phyloP scores from a whole-genome alignment of 805 yeast genomes.

The Jamesozyma piceae region DNA sequence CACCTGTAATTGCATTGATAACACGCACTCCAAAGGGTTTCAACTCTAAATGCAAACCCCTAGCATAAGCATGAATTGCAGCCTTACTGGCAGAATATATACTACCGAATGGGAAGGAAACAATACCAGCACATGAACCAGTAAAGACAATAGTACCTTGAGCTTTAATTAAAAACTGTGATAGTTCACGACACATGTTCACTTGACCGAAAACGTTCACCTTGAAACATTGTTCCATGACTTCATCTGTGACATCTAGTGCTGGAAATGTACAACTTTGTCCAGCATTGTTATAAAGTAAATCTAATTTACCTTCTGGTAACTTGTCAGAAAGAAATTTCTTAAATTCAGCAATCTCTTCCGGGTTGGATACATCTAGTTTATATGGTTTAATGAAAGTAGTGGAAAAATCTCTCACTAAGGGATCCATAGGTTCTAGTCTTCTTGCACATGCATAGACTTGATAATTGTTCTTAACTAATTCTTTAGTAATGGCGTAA shows the following conservation, averaged over 20 bases:
- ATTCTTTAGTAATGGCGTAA: conserved; percentile 36
- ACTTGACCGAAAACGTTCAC: conserved; percentile 68
- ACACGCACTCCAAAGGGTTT: conserved; percentile 66
- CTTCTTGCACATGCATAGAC: conserved; percentile 74
- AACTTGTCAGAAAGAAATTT: conserved; percentile 33
- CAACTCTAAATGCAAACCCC: conserved; percentile 54
- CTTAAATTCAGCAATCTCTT: conserved; percentile 39
- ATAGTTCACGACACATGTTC: conserved; percentile 50
- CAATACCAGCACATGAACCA: conserved; percentile 58
- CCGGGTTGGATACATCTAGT: conserved; percentile 49
- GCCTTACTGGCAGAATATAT: conserved; percentile 64
- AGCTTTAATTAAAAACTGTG: conserved; percentile 47
- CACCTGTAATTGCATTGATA: conserved; percentile 64
- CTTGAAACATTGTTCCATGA: conserved; percentile 41
- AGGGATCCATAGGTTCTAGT: conserved; percentile 45
- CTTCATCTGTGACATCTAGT: conserved; percentile 51
- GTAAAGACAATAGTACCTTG: conserved; percentile 66
- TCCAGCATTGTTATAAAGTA: conserved; percentile 70
- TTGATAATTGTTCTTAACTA: conserved; percentile 43
- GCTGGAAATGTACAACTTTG: conserved; percentile 67
- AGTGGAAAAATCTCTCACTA: conserved; percentile 26
- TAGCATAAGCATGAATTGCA: conserved; percentile 65
- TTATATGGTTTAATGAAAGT: conserved; percentile 37
- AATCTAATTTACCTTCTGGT: conserved; percentile 44
- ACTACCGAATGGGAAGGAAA: conserved; percentile 63